These are phyloP conservation scores for Neocatenulostroma microsporum DNA, from an alignment of 2,329 filamentous ascomycete genomes.

Conservation along the genomic window DNA sequence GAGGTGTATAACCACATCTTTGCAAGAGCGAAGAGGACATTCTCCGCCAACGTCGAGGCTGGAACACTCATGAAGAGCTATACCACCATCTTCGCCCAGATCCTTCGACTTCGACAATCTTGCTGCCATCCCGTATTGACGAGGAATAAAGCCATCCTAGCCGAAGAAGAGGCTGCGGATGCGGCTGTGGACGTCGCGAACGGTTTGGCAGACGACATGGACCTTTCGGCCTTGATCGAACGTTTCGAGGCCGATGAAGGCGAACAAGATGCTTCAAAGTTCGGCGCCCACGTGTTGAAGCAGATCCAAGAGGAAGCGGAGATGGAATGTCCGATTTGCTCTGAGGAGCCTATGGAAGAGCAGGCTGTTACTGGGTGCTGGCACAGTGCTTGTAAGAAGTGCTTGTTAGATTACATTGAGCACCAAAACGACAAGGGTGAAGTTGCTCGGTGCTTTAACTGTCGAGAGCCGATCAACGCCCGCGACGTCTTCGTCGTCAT, in stretches of 20 bases:
- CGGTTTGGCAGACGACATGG: constrained; percentile 90
- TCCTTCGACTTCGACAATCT: constrained; percentile 81
- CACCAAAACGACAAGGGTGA: constrained; percentile 73
- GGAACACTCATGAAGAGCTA: constrained; percentile 93
- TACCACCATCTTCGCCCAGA: constrained; percentile 95
- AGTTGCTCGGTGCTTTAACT: constrained; percentile 79
- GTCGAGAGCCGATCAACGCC: constrained; percentile 70
- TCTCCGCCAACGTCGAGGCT: constrained; percentile 78
- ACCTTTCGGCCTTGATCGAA: constrained; percentile 75
- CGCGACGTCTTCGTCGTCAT: constrained; percentile 91
- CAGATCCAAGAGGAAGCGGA: constrained; percentile 86
- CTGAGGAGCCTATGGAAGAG: constrained; percentile 91
- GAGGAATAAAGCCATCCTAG: constrained; percentile 72
- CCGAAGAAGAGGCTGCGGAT: constrained; percentile 79
- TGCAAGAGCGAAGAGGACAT: constrained; percentile 70
- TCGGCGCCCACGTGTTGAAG: constrained; percentile 76
- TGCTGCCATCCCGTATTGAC: constrained; percentile 92
- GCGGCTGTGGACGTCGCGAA: constrained; percentile 69
- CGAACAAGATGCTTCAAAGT: constrained; percentile 58
- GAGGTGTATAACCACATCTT: constrained; percentile 92
- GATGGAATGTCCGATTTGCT: constrained; percentile 88
- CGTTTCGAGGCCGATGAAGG: constrained; percentile 60
- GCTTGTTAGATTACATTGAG: constrained; percentile 80
- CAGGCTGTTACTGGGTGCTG: constrained; percentile 94
- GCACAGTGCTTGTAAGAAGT: constrained; percentile 94